Evolutionary conservation across 2,329 filamentous ascomycete genomes (phyloP).

Genomic region (Amylocarpus encephaloides): DNA sequence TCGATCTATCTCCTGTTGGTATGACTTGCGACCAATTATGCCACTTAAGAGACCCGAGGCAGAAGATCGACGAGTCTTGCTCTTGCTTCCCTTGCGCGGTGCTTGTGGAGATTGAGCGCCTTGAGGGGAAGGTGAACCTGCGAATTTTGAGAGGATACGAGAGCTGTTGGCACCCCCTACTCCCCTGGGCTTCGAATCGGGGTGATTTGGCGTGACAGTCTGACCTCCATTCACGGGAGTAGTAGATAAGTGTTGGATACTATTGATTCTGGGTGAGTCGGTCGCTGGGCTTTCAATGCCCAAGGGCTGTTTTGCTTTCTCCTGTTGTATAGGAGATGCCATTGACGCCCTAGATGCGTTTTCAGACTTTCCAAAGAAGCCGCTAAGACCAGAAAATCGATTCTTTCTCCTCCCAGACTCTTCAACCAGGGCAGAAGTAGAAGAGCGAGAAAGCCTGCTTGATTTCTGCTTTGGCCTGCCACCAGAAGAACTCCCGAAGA

Average conservation of each 20-base stretch:
- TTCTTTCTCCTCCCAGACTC: slow-evolving; percentile 35
- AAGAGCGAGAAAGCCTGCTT: slow-evolving; percentile 22
- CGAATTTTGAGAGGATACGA: slow-evolving; percentile 11
- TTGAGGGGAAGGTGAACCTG: slow-evolving; percentile 2
- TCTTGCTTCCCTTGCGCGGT: slow-evolving; percentile 11
- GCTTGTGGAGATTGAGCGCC: background rate
- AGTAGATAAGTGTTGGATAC: background rate
- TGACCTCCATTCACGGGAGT: background rate
- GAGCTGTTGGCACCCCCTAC: slow-evolving; percentile 7
- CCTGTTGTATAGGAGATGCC: background rate
- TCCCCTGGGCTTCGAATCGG: background rate
- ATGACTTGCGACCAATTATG: slow-evolving; percentile 19
- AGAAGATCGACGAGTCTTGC: slow-evolving; percentile 21
- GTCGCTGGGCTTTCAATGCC: slow-evolving; percentile 15
- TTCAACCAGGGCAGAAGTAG: slow-evolving; percentile 16
- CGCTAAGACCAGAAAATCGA: slow-evolving; percentile 37
- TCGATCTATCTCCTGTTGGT: slow-evolving; percentile 19
- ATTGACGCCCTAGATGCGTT: slow-evolving; percentile 6
- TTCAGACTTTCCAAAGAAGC: slow-evolving; percentile 22
- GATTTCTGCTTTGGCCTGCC: slow-evolving; percentile 27
- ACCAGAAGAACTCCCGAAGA: slow-evolving; percentile 29
- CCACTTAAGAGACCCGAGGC: slow-evolving; percentile 23
- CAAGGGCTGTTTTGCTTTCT: slow-evolving; percentile 10
- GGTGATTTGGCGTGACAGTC: background rate
- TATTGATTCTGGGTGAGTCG: slow-evolving; percentile 6